Base-by-base conservation (phyloP, 2,329 filamentous ascomycete species). In the Claviceps purpurea region DNA sequence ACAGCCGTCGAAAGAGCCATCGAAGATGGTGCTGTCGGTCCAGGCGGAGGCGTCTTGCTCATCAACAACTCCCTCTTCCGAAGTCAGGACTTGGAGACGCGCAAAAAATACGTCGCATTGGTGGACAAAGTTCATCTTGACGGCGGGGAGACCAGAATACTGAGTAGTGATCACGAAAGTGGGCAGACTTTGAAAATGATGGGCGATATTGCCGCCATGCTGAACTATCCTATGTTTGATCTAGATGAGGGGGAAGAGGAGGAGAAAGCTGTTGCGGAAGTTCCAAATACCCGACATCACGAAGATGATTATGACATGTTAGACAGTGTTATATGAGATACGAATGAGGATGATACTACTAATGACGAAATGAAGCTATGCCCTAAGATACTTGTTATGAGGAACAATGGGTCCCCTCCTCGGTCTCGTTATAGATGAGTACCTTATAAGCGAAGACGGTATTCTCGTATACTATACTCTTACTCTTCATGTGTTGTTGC, bases 141-240 rank as follows among this genome's bases (percentile, higher is more conserved):
- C 57, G 93, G 91, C 5, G 93, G 91, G 1, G 89, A 96, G 58
- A 87, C 89, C 1, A 76, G 87, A 51, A 80, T 97, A n/a, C 70
- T 97, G 30, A 97, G 91, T 66, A 90, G 87, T 61, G 85, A 94
- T 62, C 91, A 97, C 66, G 91, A 96, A 71, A 96, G 90, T 65
- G 93, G 93, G 1, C 85, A 85, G 70, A 75, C 89, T 54, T 69
- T 98, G 14, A 87, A 90, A 58, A 85, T 83, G 13, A 66, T 97
- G 55, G 90, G 93, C 1, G 87, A 89, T 18, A 85, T 98, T 56
- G 93, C 91, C 16, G 89, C 89, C 1, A 85, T 96, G 30, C 71
- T 96, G 56, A 96, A 91, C 13, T 98, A 90, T 65, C 90, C 93
- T 0, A 76, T 97, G 40, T 71, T 79, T 18, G 89, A 94, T 58